A percentile compares a stretch with the other conserved stretches of the same genome.
These are phyloP conservation scores for Malus hybrid DNA, from an alignment of 331 rosid species.

Conservation along the genomic window DNA sequence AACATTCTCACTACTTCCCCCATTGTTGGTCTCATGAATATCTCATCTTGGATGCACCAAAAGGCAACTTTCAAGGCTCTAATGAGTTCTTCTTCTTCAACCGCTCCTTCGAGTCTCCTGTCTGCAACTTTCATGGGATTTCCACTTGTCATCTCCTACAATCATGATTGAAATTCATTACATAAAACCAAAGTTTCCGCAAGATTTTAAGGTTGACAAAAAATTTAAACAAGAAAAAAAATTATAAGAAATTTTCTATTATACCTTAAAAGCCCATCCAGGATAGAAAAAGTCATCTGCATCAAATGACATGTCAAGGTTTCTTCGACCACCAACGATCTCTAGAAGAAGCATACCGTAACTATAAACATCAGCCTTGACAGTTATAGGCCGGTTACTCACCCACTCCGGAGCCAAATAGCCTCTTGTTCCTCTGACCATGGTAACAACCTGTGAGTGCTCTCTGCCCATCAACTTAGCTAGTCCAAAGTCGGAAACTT, in stretches of 20 bases:
- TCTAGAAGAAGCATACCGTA: slow-evolving; percentile 92
- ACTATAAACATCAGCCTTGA: slow-evolving; percentile 93
- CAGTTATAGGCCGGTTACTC: slow-evolving; percentile 88
- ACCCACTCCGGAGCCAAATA: slow-evolving; percentile 98
- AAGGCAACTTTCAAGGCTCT: slow-evolving; percentile 73
- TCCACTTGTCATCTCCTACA: slow-evolving; percentile 63
- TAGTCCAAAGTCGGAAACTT: slow-evolving; percentile 90
- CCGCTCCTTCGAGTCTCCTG: slow-evolving; percentile 62
- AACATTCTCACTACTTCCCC: slow-evolving; percentile 86
- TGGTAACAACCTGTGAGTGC: slow-evolving; percentile 89
- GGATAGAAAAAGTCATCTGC: slow-evolving; percentile 85
- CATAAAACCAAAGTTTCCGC: not conserved
- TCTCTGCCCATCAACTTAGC: slow-evolving; percentile 96
- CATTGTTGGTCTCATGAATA: slow-evolving; percentile 72
- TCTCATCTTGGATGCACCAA: slow-evolving; percentile 98
- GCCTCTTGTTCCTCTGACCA: slow-evolving; percentile 97
- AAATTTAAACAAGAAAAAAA: not conserved
- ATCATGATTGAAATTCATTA: not conserved
- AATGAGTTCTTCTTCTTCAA: slow-evolving; percentile 56
- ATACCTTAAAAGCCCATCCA: slow-evolving; percentile 92
- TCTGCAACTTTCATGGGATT: slow-evolving; percentile 57
- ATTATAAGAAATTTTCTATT: not conserved
- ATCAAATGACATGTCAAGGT: slow-evolving; percentile 81
- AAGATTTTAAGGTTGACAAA: not conserved
- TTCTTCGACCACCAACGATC: slow-evolving; percentile 86